These are phyloP conservation scores for Aspergillus udagawae DNA, from an alignment of 2,329 filamentous ascomycete genomes.

Conservation along the genomic window DNA sequence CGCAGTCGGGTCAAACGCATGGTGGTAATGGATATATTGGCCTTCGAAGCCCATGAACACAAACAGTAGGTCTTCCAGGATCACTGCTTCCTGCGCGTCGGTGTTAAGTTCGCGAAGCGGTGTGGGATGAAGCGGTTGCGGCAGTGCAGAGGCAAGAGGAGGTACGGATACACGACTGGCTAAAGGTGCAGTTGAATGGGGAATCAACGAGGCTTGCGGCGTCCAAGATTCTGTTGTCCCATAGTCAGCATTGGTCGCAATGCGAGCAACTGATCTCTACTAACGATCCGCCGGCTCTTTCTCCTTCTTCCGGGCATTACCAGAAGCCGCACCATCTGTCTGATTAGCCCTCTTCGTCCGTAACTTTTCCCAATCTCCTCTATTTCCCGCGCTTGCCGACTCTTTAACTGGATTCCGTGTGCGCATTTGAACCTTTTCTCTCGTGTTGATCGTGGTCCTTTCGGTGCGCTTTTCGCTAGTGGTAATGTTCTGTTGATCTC, in stretches of 20 bases:
- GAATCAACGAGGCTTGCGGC: slow-evolving; percentile 71
- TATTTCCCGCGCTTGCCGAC: slow-evolving; percentile 26
- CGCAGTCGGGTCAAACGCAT: slow-evolving; percentile 74
- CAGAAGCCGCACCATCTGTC: slow-evolving; percentile 21
- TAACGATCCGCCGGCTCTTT: slow-evolving; percentile 30
- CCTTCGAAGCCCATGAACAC: slow-evolving; percentile 98
- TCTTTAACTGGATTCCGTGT: slow-evolving; percentile 56
- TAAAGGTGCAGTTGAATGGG: slow-evolving; percentile 67
- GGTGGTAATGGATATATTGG: slow-evolving; percentile 87
- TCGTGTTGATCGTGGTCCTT: slow-evolving; percentile 52
- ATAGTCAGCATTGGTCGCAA: slow-evolving; percentile 13
- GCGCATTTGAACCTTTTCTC: slow-evolving; percentile 59
- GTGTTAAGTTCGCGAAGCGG: slow-evolving; percentile 68
- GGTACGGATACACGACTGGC: slow-evolving; percentile 63
- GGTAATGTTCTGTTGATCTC: slow-evolving; percentile 28
- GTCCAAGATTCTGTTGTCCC: slow-evolving; percentile 58
- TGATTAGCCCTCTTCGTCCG: slow-evolving; percentile 25
- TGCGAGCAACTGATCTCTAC: slow-evolving; percentile 9
- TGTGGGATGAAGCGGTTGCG: slow-evolving; percentile 62
- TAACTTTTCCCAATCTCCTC: slow-evolving; percentile 32
- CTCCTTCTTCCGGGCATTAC: slow-evolving; percentile 27
- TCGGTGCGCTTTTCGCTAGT: slow-evolving; percentile 39
- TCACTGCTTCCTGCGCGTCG: slow-evolving; percentile 77
- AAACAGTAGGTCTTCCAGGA: slow-evolving; percentile 87
- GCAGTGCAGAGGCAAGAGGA: slow-evolving; percentile 62